Conservation (phyloP, 2,329 filamentous ascomycete species). For the Elsinoe australis region DNA sequence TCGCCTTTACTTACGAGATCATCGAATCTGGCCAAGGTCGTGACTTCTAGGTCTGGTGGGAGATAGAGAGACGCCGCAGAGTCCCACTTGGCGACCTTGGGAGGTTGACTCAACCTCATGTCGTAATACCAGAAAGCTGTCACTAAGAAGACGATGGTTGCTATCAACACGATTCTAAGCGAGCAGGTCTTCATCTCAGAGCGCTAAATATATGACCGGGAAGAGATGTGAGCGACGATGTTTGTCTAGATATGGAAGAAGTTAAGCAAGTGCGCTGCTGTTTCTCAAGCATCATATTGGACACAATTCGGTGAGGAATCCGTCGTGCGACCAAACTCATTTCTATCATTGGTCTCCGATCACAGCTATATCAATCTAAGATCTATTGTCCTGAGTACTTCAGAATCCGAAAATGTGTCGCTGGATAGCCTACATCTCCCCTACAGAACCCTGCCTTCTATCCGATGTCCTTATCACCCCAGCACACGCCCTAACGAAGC, state of each 20-base stretch:
- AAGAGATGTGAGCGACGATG: too few species aligned
- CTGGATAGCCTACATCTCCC: constrained; percentile 51
- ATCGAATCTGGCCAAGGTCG: constrained; percentile 16
- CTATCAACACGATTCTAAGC: neutral
- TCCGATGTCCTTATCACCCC: constrained; percentile 47
- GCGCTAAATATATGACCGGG: too few species aligned
- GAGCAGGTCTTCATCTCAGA: too few species aligned
- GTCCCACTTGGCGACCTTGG: neutral
- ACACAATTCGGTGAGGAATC: too few species aligned
- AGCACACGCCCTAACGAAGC: constrained; percentile 38
- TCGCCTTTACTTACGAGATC: constrained; percentile 14
- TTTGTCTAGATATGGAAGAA: too few species aligned
- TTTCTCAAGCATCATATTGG: too few species aligned
- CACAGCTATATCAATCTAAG: too few species aligned
- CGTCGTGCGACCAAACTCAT: too few species aligned
- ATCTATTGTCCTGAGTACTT: too few species aligned
- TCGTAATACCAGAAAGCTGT: neutral
- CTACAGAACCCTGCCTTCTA: constrained; percentile 46
- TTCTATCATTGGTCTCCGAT: too few species aligned
- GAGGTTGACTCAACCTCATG: neutral
- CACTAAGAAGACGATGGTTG: neutral
- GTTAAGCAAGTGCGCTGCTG: too few species aligned
- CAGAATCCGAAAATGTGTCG: too few species aligned
- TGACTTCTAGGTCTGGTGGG: constrained; percentile 12
- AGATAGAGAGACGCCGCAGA: neutral